Percentiles rank a stretch among this genome's conserved stretches.
Evolutionary conservation across 2,329 filamentous ascomycete genomes (phyloP).

Genomic region (Fusarium nisikadoi): DNA sequence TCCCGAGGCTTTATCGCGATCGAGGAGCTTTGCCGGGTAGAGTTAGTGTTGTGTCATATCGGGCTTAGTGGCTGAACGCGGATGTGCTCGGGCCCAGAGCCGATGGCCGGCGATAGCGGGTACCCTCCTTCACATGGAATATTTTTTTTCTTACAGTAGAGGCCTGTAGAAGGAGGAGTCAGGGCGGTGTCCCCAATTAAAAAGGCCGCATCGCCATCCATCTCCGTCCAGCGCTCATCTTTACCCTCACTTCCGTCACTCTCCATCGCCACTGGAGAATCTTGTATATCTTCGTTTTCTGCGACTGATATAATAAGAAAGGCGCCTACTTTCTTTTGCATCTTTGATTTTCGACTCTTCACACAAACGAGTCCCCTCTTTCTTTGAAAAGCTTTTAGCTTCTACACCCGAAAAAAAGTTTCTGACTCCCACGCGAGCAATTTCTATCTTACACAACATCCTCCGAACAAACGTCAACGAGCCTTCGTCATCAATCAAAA

Average conservation of each 20-base stretch:
- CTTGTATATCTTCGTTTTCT: constrained; percentile 23
- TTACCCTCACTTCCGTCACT: constrained; percentile 27
- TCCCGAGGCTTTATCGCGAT: constrained; percentile 48
- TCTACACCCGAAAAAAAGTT: constrained; percentile 25
- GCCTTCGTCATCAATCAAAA: constrained; percentile 54
- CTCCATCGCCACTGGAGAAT: constrained; percentile 35
- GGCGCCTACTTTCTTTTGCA: constrained; percentile 3
- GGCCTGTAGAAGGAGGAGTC: constrained; percentile 8
- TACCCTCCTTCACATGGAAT: constrained; percentile 42
- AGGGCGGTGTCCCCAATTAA: constrained; percentile 26
- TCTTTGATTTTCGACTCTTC: constrained; percentile 3
- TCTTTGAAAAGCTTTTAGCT: constrained; percentile 1
- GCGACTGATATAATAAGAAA: constrained; percentile 31
- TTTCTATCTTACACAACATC: constrained; percentile 8
- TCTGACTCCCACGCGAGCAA: constrained; percentile 32
- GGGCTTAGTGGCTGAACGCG: constrained; percentile 14
- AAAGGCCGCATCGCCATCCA: constrained; percentile 39
- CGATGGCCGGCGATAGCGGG: constrained; percentile 45
- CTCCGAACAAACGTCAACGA: constrained; percentile 1
- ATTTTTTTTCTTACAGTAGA: constrained; percentile 34
- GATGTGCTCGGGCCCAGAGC: constrained; percentile 38
- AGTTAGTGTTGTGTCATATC: constrained; percentile 18
- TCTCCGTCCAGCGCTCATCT: constrained; percentile 20
- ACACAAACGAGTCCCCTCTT: constrained; percentile 3
- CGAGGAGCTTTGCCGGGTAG: constrained; percentile 13